A percentile compares a stretch with the other conserved stretches of the same genome.
Evolutionary conservation across 2,329 filamentous ascomycete species (phyloP).

Genomic region (Penicillium sp.): DNA sequence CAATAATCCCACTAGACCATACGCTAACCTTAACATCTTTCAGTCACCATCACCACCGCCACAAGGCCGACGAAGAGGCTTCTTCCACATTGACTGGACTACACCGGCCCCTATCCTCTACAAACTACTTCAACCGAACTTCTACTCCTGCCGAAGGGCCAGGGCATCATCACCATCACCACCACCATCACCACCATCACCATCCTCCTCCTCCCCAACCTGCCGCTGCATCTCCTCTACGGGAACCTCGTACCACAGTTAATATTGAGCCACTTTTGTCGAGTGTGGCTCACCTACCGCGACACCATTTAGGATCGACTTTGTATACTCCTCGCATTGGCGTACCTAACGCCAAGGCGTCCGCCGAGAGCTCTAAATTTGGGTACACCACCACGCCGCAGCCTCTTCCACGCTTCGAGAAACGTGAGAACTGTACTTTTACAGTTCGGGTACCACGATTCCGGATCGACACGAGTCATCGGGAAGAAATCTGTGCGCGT

Average conservation of each 20-base stretch:
- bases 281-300: conserved; percentile 70
- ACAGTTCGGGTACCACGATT: conserved; percentile 84
- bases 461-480: conserved; percentile 69
- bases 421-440: conserved; percentile 85
- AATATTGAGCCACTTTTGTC: conserved; percentile 73
- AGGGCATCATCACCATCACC: conserved; percentile 45
- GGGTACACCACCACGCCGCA: conserved; percentile 66
- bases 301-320: conserved; percentile 81
- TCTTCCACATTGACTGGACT: conserved; percentile 22
- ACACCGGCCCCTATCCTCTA: conserved; percentile 31
- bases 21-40: background rate
- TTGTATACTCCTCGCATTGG: conserved; percentile 74
- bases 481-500: conserved; percentile 82
- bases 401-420: conserved; percentile 75
- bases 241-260: conserved; percentile 67
- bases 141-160: conserved; percentile 33
- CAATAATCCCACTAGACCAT: background rate
- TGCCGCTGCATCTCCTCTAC: conserved; percentile 45
- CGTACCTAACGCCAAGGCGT: conserved; percentile 46
- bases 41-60: conserved; percentile 59
- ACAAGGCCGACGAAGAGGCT: conserved; percentile 56
- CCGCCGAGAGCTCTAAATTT: conserved; percentile 56
- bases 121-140: conserved; percentile 34
- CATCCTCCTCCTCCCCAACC: conserved; percentile 31
- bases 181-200: conserved; percentile 50